Percentiles rank a stretch among this genome's conserved stretches.
These are phyloP conservation scores for Irpex lacteus DNA, from an alignment of 1,284 basidiomycete species.

Conservation along the genomic window DNA sequence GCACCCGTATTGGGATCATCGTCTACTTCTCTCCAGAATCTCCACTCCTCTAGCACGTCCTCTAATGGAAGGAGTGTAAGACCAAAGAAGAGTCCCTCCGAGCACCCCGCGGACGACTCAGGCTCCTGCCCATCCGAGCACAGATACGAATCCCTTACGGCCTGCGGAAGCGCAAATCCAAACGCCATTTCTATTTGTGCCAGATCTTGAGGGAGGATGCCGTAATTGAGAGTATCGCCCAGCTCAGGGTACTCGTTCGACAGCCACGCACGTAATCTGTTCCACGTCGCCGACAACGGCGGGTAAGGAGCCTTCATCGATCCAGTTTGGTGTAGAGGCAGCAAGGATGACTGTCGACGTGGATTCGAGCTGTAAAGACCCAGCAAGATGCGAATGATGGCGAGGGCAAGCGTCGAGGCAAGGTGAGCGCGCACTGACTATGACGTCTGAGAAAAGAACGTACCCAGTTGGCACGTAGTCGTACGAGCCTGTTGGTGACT, in stretches of 20 bases:
- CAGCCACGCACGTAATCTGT: slow-evolving; percentile 75
- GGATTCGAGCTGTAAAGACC: slow-evolving; percentile 30
- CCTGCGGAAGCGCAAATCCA: slow-evolving; percentile 74
- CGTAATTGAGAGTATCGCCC: slow-evolving; percentile 87
- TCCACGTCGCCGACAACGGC: slow-evolving; percentile 76
- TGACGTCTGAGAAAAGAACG: slow-evolving; percentile 27
- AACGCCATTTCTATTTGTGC: slow-evolving; percentile 79
- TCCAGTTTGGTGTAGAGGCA: slow-evolving; percentile 56
- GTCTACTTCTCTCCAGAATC: slow-evolving; percentile 91
- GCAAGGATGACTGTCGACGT: slow-evolving; percentile 50
- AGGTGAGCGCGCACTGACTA: slow-evolving; percentile 4
- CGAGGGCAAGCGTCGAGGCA: slow-evolving; percentile 7
- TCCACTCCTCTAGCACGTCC: slow-evolving; percentile 89
- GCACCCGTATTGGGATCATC: slow-evolving; percentile 78
- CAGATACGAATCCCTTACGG: slow-evolving; percentile 83
- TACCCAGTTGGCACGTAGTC: slow-evolving; percentile 61
- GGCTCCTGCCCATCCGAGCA: slow-evolving; percentile 86
- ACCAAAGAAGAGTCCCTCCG: slow-evolving; percentile 90
- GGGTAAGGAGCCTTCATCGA: slow-evolving; percentile 59
- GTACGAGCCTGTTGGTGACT: slow-evolving; percentile 47
- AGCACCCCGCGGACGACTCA: slow-evolving; percentile 78
- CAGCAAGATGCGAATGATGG: not conserved
- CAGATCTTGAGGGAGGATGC: slow-evolving; percentile 74
- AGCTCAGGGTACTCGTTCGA: slow-evolving; percentile 83
- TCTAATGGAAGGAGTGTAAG: slow-evolving; percentile 83